These are phyloP conservation scores for Phoma herbarum DNA, from an alignment of 2,329 filamentous ascomycete species.

Conservation along the genomic window DNA sequence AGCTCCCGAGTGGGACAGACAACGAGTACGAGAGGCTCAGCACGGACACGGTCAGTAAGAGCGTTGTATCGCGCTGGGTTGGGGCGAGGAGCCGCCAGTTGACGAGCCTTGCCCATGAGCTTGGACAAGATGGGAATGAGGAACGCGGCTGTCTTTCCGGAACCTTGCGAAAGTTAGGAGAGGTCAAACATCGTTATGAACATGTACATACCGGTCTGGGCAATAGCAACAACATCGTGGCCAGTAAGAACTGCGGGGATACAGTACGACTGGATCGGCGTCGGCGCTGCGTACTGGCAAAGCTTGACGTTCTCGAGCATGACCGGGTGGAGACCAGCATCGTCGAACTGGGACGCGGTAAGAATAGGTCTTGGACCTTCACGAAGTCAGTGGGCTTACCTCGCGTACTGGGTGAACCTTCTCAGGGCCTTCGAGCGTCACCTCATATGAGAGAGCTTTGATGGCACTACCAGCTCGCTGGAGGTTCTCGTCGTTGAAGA, in stretches of 20 bases:
- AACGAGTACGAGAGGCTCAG: constrained; percentile 88
- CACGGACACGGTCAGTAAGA: constrained; percentile 65
- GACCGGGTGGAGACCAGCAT: constrained; percentile 84
- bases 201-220: constrained; percentile 80
- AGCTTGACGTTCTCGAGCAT: constrained; percentile 81
- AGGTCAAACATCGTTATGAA: not conserved
- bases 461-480: constrained; percentile 69
- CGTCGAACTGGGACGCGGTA: constrained; percentile 64
- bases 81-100: constrained; percentile 80
- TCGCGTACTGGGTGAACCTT: constrained; percentile 59
- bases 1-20: constrained; percentile 89
- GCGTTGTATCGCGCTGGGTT: constrained; percentile 66
- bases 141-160: constrained; percentile 95
- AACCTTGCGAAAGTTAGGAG: constrained; percentile 66
- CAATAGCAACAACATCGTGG: constrained; percentile 85
- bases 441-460: constrained; percentile 65
- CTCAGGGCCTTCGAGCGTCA: constrained; percentile 59
- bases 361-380: not conserved
- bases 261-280: constrained; percentile 86
- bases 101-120: constrained; percentile 95
- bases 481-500: constrained; percentile 70
- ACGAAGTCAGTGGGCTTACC: constrained; percentile 52
- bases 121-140: constrained; percentile 87
- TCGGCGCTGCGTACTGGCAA: constrained; percentile 75
- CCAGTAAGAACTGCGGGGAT: constrained; percentile 81